Evolutionary conservation across 176 grass and related monocot genomes (phyloP).

Genomic region (Raddia guianensis): DNA sequence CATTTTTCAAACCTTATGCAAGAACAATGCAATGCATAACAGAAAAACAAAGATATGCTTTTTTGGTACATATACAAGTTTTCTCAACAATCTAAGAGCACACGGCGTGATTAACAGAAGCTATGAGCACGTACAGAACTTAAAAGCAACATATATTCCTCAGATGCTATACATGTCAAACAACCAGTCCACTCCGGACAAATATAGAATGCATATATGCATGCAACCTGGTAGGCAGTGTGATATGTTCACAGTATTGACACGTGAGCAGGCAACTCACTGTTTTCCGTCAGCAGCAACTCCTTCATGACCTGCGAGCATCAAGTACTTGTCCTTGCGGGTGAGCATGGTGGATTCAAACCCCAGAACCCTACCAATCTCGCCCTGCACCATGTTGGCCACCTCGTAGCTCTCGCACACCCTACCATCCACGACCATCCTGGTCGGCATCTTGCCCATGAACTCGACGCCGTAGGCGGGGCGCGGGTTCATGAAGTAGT

Average conservation of each 20-base stretch:
- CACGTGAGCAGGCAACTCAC: not conserved
- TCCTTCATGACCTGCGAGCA: slow-evolving; percentile 71
- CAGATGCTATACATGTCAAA: not conserved
- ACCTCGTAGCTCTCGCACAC: slow-evolving; percentile 51
- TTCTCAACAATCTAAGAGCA: not conserved
- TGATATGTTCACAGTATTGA: not conserved
- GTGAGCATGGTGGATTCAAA: slow-evolving; percentile 70
- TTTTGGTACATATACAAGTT: slow-evolving; percentile 13
- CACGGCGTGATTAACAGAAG: not conserved
- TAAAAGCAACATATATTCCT: slow-evolving; percentile 26
- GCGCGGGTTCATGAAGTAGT: slow-evolving; percentile 81
- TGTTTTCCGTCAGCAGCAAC: slow-evolving; percentile 38
- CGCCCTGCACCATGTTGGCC: slow-evolving; percentile 67
- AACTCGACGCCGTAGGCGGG: slow-evolving; percentile 62
- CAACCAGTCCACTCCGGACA: not conserved
- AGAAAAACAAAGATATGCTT: not conserved
- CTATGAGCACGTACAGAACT: slow-evolving; percentile 7
- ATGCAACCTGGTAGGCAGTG: not conserved
- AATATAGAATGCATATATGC: not conserved
- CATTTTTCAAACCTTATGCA: slow-evolving; percentile 22
- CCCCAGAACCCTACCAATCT: slow-evolving; percentile 57
- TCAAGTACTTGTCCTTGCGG: slow-evolving; percentile 71
- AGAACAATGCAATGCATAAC: not conserved
- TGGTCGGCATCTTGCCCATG: slow-evolving; percentile 54
- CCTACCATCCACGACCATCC: slow-evolving; percentile 25